A percentile compares a stretch with the other conserved stretches of the same genome.
phyloP scores from a whole-genome alignment of 768 basidiomycete species.

The Termitomyces sp. region DNA sequence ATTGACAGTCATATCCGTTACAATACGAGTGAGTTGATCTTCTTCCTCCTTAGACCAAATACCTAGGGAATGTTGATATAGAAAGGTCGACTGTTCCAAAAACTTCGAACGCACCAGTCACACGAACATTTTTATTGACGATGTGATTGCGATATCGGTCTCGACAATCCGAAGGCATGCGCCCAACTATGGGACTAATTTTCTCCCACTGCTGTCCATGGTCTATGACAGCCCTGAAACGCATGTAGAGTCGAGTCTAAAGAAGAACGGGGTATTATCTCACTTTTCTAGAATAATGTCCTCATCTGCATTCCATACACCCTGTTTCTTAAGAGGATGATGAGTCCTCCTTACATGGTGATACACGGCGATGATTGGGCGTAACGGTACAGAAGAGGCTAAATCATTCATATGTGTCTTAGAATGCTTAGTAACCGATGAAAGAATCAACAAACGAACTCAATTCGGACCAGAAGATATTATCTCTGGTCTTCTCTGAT shows the following conservation, averaged over 20 bases:
- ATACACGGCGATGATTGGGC: slow-evolving; percentile 81
- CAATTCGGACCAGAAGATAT: slow-evolving; percentile 75
- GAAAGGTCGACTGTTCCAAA: not conserved
- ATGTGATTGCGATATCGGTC: slow-evolving; percentile 86
- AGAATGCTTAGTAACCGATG: not conserved
- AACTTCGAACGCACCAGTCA: slow-evolving; percentile 37
- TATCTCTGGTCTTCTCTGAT: slow-evolving; percentile 53
- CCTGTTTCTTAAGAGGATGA: slow-evolving; percentile 67
- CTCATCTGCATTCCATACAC: slow-evolving; percentile 64
- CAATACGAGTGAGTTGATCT: slow-evolving; percentile 65
- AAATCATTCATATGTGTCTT: slow-evolving; percentile 7
- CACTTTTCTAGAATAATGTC: slow-evolving; percentile 62
- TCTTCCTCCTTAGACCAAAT: slow-evolving; percentile 81
- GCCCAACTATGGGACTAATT: slow-evolving; percentile 62
- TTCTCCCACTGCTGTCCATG: slow-evolving; percentile 81
- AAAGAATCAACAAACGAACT: slow-evolving; percentile 39
- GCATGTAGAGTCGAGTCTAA: not conserved
- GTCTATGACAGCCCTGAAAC: slow-evolving; percentile 58
- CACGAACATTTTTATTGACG: slow-evolving; percentile 57
- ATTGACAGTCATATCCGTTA: slow-evolving; percentile 67
- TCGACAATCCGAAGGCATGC: slow-evolving; percentile 77
- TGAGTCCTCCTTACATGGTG: slow-evolving; percentile 69
- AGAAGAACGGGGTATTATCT: slow-evolving; percentile 16
- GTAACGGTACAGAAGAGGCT: slow-evolving; percentile 69
- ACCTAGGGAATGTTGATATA: slow-evolving; percentile 29